Conservation (phyloP, 1,139 yeast genomes). For the Zygoascus hellenicus region DNA sequence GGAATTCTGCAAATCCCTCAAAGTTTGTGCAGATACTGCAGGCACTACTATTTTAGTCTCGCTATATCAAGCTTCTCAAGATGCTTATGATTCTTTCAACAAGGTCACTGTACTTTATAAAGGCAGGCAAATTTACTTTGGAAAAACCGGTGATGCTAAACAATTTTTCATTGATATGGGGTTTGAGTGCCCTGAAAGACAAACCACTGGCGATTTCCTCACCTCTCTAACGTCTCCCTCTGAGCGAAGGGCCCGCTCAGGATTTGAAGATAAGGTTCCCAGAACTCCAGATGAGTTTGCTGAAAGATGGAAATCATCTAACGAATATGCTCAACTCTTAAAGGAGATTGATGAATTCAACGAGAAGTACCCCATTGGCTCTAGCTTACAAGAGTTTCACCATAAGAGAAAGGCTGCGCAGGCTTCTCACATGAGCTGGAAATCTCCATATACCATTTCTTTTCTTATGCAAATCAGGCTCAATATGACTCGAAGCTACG, state of each 20-base stretch:
- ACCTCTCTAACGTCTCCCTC: conserved; percentile 62
- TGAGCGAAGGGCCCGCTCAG: conserved; percentile 42
- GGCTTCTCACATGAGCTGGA: conserved; percentile 39
- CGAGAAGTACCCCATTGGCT: conserved; percentile 16
- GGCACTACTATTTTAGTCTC: conserved; percentile 52
- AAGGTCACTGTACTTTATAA: conserved; percentile 56
- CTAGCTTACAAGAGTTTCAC: conserved; percentile 23
- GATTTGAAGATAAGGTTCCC: conserved; percentile 52
- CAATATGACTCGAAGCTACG: conserved; percentile 47
- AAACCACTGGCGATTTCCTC: conserved; percentile 60
- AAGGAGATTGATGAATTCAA: conserved; percentile 42
- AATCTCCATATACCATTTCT: conserved; percentile 44
- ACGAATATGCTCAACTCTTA: conserved; percentile 40
- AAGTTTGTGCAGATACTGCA: conserved; percentile 53
- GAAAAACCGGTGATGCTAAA: conserved; percentile 48
- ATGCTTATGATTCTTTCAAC: conserved; percentile 56
- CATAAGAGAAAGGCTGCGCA: conserved; percentile 11
- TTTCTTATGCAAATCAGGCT: conserved; percentile 43
- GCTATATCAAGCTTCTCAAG: conserved; percentile 64
- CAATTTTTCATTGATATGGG: conserved; percentile 57
- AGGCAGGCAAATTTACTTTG: conserved; percentile 57
- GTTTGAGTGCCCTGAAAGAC: conserved; percentile 53
- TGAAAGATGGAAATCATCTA: conserved; percentile 48
- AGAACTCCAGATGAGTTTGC: conserved; percentile 53
- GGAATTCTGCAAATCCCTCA: conserved; percentile 58